A percentile compares a stretch with the other conserved stretches of the same genome.
Evolutionary conservation across 768 basidiomycete genomes (phyloP).

Genomic region (Mycena sanguinolenta): DNA sequence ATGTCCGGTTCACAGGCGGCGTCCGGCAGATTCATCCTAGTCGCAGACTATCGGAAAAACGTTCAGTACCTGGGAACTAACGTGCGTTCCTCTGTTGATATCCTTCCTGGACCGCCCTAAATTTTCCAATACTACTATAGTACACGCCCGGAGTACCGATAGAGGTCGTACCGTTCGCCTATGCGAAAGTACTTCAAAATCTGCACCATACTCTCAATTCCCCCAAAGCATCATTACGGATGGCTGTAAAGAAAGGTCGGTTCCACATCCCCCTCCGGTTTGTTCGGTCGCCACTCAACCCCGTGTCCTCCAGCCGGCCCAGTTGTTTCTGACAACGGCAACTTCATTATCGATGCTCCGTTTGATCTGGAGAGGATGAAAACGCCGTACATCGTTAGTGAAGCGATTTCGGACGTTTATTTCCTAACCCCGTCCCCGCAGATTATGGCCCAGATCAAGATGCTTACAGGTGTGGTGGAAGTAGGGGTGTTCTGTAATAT

Average conservation of each 20-base stretch:
- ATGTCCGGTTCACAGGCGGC: conserved; percentile 9
- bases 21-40: conserved; percentile 78
- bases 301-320: conserved; percentile 78
- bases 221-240: conserved; percentile 83
- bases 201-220: conserved; percentile 72
- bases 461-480: conserved; percentile 98
- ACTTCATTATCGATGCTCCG: conserved; percentile 97
- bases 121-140: conserved; percentile 51
- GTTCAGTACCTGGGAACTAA: conserved; percentile 83
- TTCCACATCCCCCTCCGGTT: neutral
- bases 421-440: conserved; percentile 45
- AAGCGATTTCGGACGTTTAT: conserved; percentile 25
- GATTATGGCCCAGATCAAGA: conserved; percentile 87
- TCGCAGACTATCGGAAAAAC: conserved; percentile 98
- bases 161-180: conserved; percentile 97
- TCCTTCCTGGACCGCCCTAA: conserved; percentile 9
- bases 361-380: conserved; percentile 79
- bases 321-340: conserved; percentile 96
- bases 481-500: conserved; percentile 97
- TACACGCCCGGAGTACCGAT: conserved; percentile 92
- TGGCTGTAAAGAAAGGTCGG: conserved; percentile 84
- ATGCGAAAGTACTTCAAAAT: conserved; percentile 86
- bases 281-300: conserved; percentile 1
- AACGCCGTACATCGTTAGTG: conserved; percentile 71
- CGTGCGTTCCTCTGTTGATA: conserved; percentile 60